Conservation (phyloP, 805 yeast genomes). For the Hanseniaspora thailandica region DNA sequence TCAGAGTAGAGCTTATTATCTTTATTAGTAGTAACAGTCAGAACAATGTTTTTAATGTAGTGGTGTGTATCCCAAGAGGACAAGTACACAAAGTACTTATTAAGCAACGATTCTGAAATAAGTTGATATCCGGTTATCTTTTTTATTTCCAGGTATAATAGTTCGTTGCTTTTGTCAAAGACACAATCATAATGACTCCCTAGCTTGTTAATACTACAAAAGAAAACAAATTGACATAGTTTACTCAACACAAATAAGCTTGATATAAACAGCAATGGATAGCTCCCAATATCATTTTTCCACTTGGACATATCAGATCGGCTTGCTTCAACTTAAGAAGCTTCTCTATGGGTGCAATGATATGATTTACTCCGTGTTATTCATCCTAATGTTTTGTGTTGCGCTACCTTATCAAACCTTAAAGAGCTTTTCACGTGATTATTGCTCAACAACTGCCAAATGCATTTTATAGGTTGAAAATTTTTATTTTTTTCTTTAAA, state of each 20-base stretch:
- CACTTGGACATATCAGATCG: background rate
- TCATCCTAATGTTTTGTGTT: too few species aligned
- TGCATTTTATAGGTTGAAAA: background rate
- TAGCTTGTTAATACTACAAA: background rate
- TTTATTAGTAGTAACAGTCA: background rate
- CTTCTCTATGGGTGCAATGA: too few species aligned
- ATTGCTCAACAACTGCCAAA: background rate
- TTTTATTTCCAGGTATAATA: background rate
- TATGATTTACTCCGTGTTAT: too few species aligned
- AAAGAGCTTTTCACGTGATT: too few species aligned
- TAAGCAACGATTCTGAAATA: background rate
- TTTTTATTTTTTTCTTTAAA: background rate
- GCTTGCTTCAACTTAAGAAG: too few species aligned
- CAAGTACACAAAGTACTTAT: background rate
- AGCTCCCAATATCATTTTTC: background rate
- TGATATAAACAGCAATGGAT: background rate
- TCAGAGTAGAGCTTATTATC: background rate
- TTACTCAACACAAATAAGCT: background rate
- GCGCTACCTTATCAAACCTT: too few species aligned
- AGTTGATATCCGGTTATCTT: background rate
- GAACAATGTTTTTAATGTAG: conserved; percentile 5
- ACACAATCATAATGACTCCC: background rate
- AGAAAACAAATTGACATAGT: conserved; percentile 1
- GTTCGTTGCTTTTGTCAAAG: conserved; percentile 6
- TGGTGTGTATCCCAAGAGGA: conserved; percentile 14